Percentiles rank a stretch among this genome's conserved stretches.
Evolutionary conservation across 768 basidiomycete species (phyloP).

Genomic region (Mycena olivaceomarginata): DNA sequence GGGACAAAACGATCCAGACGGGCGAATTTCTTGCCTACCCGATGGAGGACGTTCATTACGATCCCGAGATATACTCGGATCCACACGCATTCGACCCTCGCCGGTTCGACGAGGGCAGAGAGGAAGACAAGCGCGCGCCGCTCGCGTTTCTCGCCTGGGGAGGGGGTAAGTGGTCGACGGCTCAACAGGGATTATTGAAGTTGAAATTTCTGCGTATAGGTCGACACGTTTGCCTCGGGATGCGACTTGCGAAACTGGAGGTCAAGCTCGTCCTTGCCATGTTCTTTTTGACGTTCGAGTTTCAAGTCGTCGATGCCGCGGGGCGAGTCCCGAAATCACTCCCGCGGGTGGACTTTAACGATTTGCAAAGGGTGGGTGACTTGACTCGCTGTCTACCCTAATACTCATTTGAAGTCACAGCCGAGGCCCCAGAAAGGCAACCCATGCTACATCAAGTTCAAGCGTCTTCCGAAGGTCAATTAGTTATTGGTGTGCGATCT

Average conservation of each 20-base stretch:
- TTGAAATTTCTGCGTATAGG: conserved; percentile 5
- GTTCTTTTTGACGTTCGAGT: conserved; percentile 10
- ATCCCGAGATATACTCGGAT: conserved; percentile 41
- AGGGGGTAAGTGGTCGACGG: not conserved
- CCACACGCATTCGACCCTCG: conserved; percentile 38
- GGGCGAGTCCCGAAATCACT: not conserved
- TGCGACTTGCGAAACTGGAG: conserved; percentile 9
- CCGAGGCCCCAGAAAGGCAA: conserved; percentile 10
- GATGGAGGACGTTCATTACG: conserved; percentile 32
- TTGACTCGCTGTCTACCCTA: not conserved
- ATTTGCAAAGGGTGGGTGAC: conserved; percentile 6
- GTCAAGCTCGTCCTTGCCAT: conserved; percentile 1
- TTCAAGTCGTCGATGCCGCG: not conserved
- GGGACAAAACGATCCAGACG: conserved; percentile 16
- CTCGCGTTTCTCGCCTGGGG: conserved; percentile 25
- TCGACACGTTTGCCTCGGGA: not conserved
- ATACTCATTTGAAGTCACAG: not conserved
- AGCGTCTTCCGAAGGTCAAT: not conserved
- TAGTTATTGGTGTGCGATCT: not conserved
- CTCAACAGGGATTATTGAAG: conserved; percentile 6
- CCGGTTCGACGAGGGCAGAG: conserved; percentile 17
- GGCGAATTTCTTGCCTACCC: conserved; percentile 42
- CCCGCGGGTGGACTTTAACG: conserved; percentile 8
- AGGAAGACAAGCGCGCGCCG: conserved; percentile 20
- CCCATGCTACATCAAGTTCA: conserved; percentile 13